Base-by-base conservation (phyloP, 345 rosid genomes). In the Rhodamnia argentea region DNA sequence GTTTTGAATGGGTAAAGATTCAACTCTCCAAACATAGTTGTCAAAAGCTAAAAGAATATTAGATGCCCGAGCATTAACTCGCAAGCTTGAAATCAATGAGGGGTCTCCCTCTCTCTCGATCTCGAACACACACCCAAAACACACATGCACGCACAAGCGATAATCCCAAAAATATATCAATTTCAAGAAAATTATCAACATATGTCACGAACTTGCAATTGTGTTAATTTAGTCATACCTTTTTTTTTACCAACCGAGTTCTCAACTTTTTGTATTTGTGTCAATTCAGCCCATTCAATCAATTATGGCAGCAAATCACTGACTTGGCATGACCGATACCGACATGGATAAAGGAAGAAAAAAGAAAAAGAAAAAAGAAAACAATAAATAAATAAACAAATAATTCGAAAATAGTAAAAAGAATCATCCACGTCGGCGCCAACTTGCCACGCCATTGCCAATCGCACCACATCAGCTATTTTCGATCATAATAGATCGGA, bases 281-380 rank as follows among this genome's bases (percentile, higher is more conserved):
- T 6, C 15, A 3, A 60, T 60, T 27, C 2, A 60, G 14, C n/a
- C 18, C 4, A 60, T 60, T 4, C 7, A n/a, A 6, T 10, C 14
- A 26, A 24, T 26, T 26, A 24, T 58, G 3, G 7, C 15, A 0
- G 0, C 0, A 58, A 58, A 0, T 12, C 44, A 5, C 44, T 42
- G 5, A 42, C 44, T 42, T 42, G 44, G 44, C 7, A 5, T 5
- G 44, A 5, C 44, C 44, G 7, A 42, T 5, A 42, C 5, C 7
- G 1, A 42, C 44, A 42, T 42, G 44, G 44, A 42, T 42, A 42
- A 42, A 11, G 13, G 52, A 50, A 50, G 0, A 3, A 50, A 50
- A 50, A 50, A 7, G 11, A 42, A 42, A 5, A 40, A 40, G 42
- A 40, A 40, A 40, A 40, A 40, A 40, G 42, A 40, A 40, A 40